Evolutionary conservation across 495 filamentous ascomycete genomes (phyloP), one percentile per base, ranked within the genome.

Genomic region (Hypoxylon crocopeplum): DNA sequence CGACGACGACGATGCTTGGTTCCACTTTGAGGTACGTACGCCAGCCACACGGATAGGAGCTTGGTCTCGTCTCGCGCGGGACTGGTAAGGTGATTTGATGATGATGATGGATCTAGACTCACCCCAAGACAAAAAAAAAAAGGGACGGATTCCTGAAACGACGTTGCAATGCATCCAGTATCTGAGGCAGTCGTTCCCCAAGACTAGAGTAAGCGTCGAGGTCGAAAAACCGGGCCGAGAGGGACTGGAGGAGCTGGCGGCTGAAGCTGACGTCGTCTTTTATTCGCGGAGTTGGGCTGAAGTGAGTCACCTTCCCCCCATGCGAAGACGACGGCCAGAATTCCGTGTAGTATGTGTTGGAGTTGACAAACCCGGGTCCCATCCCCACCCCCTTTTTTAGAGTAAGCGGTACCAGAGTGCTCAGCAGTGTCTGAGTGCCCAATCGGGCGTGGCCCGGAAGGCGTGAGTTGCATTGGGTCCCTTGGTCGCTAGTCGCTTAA

Each of bases 1-100:
- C n/a, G n/a, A n/a, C n/a, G n/a, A n/a, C n/a, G 64, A 57, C 22
- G 32, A 60, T 21, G 39, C 65, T n/a, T 89, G 85, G 85, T 89
- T 83, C 74, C 88, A 91, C 76, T 91, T 91, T 60, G 88, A 90
- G 79, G 87, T 87, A 72, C 40, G 87, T 87, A 72, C 40, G 79
- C 61, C 50, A 66, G n/a, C 37, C 25, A 42, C 40, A 45, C 21
- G 46, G 32, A 46, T 24, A 30, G 36, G 10, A 22, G 12, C 33
- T 13, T 27, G 11, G 33, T n/a, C n/a, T n/a, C n/a, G n/a, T n/a
- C n/a, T n/a, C n/a, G n/a, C n/a, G n/a, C n/a, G 27, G 34, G 25
- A 34, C 37, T 16, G 47, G 25, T n/a, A 13, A 37, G 45, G 53
- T 21, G 39, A 34, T 45, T 32, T 42, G 52, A n/a, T n/a, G n/a